Conservation (phyloP, 495 filamentous ascomycete genomes). For the Xanthoparmelia taractica region DNA sequence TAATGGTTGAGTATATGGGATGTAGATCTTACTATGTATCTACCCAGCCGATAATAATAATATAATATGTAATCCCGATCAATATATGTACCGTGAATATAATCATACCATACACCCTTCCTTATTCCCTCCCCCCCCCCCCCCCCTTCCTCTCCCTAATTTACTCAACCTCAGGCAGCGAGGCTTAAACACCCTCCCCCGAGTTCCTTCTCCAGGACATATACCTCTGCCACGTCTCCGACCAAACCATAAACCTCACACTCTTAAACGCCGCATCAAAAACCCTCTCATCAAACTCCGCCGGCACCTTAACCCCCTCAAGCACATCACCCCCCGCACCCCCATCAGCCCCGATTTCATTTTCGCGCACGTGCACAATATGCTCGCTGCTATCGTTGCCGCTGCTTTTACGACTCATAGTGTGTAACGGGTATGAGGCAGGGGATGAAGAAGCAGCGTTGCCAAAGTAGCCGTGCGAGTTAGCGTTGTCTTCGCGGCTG, state of each 20-base stretch:
- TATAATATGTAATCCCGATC: too few relatives aligned
- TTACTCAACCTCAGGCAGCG: too few relatives aligned
- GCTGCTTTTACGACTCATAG: slow-evolving; percentile 24
- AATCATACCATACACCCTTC: too few relatives aligned
- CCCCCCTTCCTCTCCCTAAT: too few relatives aligned
- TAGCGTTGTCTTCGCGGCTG: neutral
- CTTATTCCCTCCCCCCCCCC: too few relatives aligned
- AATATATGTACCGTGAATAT: too few relatives aligned
- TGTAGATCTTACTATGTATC: too few relatives aligned
- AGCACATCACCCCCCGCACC: neutral
- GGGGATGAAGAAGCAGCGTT: neutral
- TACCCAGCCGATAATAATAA: too few relatives aligned
- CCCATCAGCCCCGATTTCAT: neutral
- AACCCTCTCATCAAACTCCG: slow-evolving; percentile 41
- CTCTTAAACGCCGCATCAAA: slow-evolving; percentile 53
- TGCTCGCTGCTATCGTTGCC: slow-evolving; percentile 20
- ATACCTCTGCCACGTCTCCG: slow-evolving; percentile 55
- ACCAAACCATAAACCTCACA: slow-evolving; percentile 60
- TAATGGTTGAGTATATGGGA: too few relatives aligned
- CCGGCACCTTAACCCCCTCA: slow-evolving; percentile 37
- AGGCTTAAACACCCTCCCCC: too few relatives aligned
- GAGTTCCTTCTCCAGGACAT: neutral
- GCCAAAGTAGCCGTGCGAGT: neutral
- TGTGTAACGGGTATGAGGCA: neutral
- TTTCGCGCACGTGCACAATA: neutral